Base-by-base conservation (phyloP, 2,329 filamentous ascomycete genomes). In the Emericellopsis atlantica region DNA sequence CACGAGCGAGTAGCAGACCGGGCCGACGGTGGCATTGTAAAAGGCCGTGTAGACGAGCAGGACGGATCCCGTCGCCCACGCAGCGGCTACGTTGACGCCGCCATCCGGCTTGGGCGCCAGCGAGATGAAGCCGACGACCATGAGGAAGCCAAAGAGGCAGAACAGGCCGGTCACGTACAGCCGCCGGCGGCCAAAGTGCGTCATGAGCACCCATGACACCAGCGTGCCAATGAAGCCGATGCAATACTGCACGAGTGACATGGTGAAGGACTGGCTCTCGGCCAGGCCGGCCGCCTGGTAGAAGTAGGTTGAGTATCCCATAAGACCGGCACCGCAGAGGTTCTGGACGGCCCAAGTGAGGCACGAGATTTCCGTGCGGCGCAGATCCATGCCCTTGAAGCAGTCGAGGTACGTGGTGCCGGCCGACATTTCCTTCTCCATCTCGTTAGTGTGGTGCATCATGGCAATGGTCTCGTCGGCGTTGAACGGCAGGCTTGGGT, bases 1-100 rank as follows among this genome's bases (percentile, higher is more conserved):
- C 5, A 94, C 87, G 29, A 94, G 72, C 0, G 85, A 90, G 62
- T 92, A 95, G 62, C 84, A 88, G 22, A 94, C 85, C 32, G 46
- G 61, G 0, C 61, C 61, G 22, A 64, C 56, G 5, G 60, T 62
- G 32, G 50, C 51, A 44, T 64, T 54, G 41, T 63, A 64, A 38
- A 64, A 58, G 24, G 68, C 61, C 16, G 63, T 66, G 53, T 67
- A 69, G 44, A 65, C 53, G 18, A 62, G 47, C 2, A 62, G 56
- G 41, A 64, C 55, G 6, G 60, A 59, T 5, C 60, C 60, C 34
- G 61, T 57, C 18, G 54, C 53, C 54, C 61, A 58, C n/a, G 54
- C 57, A 43, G 60, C 59, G 12, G 51, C 47, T 35, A 51, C 53
- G 14, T 65, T 51, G n/a, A n/a, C n/a, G n/a, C n/a, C n/a, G n/a